Percentiles rank a stretch among this genome's conserved stretches.
phyloP scores from a whole-genome alignment of 2,329 filamentous ascomycete genomes.

The Laburnicola sp. region DNA sequence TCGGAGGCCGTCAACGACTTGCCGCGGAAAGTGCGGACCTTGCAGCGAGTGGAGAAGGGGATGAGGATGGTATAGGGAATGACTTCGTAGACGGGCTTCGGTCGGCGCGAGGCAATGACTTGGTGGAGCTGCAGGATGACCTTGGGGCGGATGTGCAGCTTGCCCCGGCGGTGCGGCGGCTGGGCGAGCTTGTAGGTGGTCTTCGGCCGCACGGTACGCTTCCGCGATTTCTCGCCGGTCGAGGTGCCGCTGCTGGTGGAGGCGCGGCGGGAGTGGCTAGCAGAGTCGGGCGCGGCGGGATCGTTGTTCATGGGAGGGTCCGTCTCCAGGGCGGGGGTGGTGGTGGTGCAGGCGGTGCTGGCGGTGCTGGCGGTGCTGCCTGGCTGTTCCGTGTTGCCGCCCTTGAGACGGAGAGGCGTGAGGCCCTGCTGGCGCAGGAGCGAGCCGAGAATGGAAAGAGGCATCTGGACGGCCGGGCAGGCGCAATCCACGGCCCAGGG shows the following conservation, averaged over 20 bases:
- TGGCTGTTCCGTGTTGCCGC: conserved; percentile 3
- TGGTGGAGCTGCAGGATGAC: conserved; percentile 73
- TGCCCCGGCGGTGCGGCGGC: conserved; percentile 61
- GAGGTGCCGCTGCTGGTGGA: conserved; percentile 44
- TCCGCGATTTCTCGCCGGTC: conserved; percentile 46
- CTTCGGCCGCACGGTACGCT: conserved; percentile 57
- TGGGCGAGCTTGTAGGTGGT: conserved; percentile 70
- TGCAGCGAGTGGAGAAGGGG: conserved; percentile 50
- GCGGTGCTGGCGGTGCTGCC: not conserved
- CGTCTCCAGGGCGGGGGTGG: conserved; percentile 10
- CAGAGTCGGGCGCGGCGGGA: conserved; percentile 13
- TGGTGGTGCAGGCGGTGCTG: conserved; percentile 1
- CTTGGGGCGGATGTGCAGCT: conserved; percentile 68
- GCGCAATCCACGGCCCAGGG: conserved; percentile 28
- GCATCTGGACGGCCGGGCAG: conserved; percentile 35
- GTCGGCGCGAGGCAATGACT: conserved; percentile 62
- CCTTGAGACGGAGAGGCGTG: conserved; percentile 11
- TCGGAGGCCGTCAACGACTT: conserved; percentile 69
- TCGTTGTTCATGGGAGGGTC: conserved; percentile 14
- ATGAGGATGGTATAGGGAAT: conserved; percentile 66
- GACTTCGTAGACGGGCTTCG: conserved; percentile 72
- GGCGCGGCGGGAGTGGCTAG: conserved; percentile 38
- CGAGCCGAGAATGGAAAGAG: conserved; percentile 40
- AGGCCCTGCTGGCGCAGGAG: conserved; percentile 31
- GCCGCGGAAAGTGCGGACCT: conserved; percentile 66